Evolutionary conservation across 139 green algal species (phyloP).

Genomic region (Micractinium sp.): DNA sequence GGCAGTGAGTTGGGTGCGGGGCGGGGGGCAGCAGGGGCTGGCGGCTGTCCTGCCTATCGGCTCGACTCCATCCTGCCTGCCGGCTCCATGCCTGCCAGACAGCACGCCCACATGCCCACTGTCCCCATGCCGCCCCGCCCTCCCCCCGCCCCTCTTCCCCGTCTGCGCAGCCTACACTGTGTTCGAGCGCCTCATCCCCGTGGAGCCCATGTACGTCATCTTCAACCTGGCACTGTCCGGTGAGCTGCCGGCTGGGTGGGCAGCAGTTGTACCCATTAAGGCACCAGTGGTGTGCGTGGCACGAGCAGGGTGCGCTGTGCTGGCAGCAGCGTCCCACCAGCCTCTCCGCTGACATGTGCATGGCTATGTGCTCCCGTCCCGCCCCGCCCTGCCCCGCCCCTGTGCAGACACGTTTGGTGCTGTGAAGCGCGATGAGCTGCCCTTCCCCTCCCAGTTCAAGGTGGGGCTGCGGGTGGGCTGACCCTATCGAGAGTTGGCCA

Average conservation of each 20-base stretch:
- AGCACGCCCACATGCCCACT: neutral
- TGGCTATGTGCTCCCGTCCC: neutral
- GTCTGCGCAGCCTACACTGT: neutral
- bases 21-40: neutral
- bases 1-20: neutral
- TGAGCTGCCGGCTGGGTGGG: neutral
- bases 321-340: too few relatives aligned
- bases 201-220: conserved; percentile 64
- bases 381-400: neutral
- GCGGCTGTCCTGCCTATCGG: neutral
- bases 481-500: neutral
- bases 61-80: neutral
- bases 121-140: neutral
- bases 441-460: conserved; percentile 38
- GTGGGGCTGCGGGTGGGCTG: neutral
- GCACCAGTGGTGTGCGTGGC: neutral
- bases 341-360: neutral
- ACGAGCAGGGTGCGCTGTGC: neutral
- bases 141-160: too few relatives aligned
- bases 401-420: conserved; percentile 32
- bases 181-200: conserved; percentile 51
- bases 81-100: neutral
- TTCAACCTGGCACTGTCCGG: conserved; percentile 60
- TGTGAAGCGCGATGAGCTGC: conserved; percentile 35
- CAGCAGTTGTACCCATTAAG: too few relatives aligned